phyloP scores from a whole-genome alignment of 2,329 filamentous ascomycete genomes.

The Pleurostoma richardsiae region DNA sequence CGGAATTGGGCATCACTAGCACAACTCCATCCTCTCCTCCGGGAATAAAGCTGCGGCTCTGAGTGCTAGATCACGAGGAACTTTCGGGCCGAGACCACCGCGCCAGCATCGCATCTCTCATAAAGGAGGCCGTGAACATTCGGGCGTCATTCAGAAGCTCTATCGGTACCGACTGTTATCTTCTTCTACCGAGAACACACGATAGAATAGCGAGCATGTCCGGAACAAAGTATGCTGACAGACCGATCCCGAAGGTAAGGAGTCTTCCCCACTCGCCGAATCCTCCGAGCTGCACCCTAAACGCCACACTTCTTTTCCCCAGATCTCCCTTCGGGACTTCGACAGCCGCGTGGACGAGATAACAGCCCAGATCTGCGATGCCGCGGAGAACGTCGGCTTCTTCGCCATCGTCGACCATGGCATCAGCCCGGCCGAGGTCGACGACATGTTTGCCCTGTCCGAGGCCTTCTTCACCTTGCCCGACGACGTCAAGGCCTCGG shows the following conservation, averaged over 20 bases:
- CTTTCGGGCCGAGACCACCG: no score
- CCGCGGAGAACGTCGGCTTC: constrained; percentile 55
- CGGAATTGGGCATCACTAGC: no score
- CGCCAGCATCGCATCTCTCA: no score
- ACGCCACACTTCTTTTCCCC: constrained; percentile 11
- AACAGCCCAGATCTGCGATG: constrained; percentile 42
- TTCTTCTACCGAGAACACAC: no score
- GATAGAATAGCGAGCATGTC: no score
- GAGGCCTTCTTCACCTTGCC: constrained; percentile 45
- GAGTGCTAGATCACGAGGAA: no score
- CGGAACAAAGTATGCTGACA: constrained; percentile 7
- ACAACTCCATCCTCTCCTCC: no score
- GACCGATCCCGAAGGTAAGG: constrained; percentile 9
- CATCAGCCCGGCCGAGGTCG: constrained; percentile 34
- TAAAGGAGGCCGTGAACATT: no score
- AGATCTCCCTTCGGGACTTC: constrained; percentile 51
- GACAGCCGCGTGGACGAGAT: constrained; percentile 47
- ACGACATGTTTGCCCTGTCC: constrained; percentile 26
- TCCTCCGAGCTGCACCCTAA: neutral
- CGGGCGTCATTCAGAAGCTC: no score
- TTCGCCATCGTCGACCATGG: constrained; percentile 49
- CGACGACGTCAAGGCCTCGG: constrained; percentile 39
- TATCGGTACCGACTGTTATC: no score
- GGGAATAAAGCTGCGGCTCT: no score
- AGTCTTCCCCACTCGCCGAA: neutral